phyloP scores from a whole-genome alignment of 2,329 filamentous ascomycete species.

The Pseudofabraea citricarpa region DNA sequence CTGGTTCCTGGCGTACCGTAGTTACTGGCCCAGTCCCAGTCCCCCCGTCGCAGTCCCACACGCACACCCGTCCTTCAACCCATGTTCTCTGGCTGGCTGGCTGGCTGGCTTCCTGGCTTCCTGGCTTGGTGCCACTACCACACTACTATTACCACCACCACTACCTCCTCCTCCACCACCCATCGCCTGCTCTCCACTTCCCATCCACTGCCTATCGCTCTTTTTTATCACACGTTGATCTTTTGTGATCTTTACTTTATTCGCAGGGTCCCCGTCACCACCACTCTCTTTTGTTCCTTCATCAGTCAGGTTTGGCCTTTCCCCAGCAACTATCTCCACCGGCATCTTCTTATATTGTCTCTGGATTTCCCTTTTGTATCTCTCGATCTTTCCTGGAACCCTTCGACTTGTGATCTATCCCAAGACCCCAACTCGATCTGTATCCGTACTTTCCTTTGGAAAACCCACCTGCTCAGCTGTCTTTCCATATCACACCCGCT shows the following conservation, averaged over 20 bases:
- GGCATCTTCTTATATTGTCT: constrained; percentile 27
- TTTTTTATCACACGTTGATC: constrained; percentile 25
- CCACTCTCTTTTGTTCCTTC: constrained; percentile 20
- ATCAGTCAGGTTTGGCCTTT: constrained; percentile 24
- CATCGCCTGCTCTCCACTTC: neutral
- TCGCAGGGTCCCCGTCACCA: constrained; percentile 28
- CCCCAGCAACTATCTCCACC: constrained; percentile 16
- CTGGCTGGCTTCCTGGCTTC: too few species aligned
- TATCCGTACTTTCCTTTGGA: constrained; percentile 30
- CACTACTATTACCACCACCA: constrained; percentile 1
- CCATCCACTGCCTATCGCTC: constrained; percentile 24
- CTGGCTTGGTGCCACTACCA: neutral
- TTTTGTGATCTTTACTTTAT: constrained; percentile 27
- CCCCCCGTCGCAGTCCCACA: too few species aligned
- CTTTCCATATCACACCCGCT: constrained; percentile 20
- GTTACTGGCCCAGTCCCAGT: too few species aligned
- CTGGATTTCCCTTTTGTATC: constrained; percentile 27
- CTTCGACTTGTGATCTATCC: constrained; percentile 28
- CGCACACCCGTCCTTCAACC: neutral
- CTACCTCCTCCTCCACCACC: neutral
- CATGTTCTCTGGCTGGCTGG: neutral
- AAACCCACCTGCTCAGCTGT: constrained; percentile 24
- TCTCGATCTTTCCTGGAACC: constrained; percentile 27
- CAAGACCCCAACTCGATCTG: constrained; percentile 25
- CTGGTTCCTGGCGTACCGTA: too few species aligned